phyloP scores from a whole-genome alignment of 2,329 filamentous ascomycete genomes.

The Pyrenophora graminea region DNA sequence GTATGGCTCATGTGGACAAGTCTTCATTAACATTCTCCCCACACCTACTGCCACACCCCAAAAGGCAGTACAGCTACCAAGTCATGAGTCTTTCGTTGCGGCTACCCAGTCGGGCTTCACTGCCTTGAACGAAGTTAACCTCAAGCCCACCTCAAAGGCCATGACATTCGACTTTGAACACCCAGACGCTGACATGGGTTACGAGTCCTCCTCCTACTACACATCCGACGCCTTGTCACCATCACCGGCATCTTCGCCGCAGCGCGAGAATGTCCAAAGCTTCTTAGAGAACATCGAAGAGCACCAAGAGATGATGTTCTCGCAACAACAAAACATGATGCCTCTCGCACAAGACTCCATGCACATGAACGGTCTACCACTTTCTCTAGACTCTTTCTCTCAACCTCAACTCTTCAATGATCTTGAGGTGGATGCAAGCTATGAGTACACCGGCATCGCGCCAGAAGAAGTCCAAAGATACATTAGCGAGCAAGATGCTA shows the following conservation, averaged over 20 bases:
- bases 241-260: conserved; percentile 45
- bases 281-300: conserved; percentile 44
- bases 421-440: conserved; percentile 63
- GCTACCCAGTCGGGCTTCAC: conserved; percentile 64
- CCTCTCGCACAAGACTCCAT: conserved; percentile 30
- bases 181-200: conserved; percentile 50
- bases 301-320: conserved; percentile 39
- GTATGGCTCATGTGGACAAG: conserved; percentile 49
- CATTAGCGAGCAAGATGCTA: conserved; percentile 53
- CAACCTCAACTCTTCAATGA: conserved; percentile 42
- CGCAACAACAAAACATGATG: conserved; percentile 36
- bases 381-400: conserved; percentile 23
- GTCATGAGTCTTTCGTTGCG: conserved; percentile 55
- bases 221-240: conserved; percentile 57
- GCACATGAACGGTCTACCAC: conserved; percentile 23
- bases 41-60: conserved; percentile 56
- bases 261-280: conserved; percentile 38
- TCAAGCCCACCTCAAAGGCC: conserved; percentile 46
- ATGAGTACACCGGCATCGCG: conserved; percentile 81
- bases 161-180: conserved; percentile 48
- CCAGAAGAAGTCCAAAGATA: conserved; percentile 69
- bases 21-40: conserved; percentile 56
- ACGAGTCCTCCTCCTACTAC: conserved; percentile 56
- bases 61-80: conserved; percentile 45
- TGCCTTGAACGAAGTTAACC: conserved; percentile 54